phyloP scores from a whole-genome alignment of 306 rosid species.

The Vigna mungo region DNA sequence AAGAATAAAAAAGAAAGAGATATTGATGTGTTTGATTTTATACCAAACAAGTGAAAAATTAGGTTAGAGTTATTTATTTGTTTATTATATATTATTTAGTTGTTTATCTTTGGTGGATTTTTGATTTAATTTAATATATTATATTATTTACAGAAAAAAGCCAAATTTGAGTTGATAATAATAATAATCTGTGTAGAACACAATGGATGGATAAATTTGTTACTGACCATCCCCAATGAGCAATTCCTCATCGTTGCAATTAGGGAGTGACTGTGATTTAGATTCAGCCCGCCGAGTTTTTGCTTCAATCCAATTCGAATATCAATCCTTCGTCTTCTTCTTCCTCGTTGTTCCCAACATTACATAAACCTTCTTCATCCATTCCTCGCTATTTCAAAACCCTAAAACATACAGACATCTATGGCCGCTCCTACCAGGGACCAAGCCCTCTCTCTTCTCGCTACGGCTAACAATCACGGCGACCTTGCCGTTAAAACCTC shows the following conservation, averaged over 20 bases:
- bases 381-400: conserved; percentile 40
- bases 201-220: conserved; percentile 28
- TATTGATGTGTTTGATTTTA: no score
- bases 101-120: no score
- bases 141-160: neutral
- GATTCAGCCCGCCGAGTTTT: conserved; percentile 27
- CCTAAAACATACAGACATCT: conserved; percentile 43
- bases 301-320: conserved; percentile 38
- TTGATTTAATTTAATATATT: neutral
- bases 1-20: no score
- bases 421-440: conserved; percentile 76
- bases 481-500: conserved; percentile 86
- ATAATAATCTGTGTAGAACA: neutral
- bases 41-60: no score
- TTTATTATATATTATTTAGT: no score
- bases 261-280: conserved; percentile 27
- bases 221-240: conserved; percentile 5
- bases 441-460: conserved; percentile 85
- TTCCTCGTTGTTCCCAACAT: neutral
- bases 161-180: neutral
- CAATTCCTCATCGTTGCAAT: conserved; percentile 30
- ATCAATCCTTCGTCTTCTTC: neutral
- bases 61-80: no score
- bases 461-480: conserved; percentile 94
- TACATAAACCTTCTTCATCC: conserved; percentile 28